Evolutionary conservation across 345 rosid species (phyloP), one percentile per base, ranked within the genome.

Genomic region (Hibiscus syriacus): DNA sequence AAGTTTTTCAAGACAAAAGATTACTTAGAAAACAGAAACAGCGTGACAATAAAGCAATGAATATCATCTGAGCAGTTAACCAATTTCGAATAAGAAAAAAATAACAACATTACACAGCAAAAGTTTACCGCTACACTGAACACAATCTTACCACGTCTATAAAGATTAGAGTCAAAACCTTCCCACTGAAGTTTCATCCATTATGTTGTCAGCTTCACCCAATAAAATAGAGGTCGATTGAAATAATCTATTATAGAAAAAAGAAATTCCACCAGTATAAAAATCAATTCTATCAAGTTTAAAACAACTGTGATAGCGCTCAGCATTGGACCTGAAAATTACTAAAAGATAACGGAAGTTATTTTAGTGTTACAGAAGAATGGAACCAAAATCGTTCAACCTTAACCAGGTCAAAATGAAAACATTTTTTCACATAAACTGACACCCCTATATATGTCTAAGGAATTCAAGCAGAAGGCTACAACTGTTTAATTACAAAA

Each of bases 61-160:
- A 14, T 14, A 43, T 13, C 13, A 49, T 49, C 32, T 8, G 41
- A 67, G 41, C 56, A 67, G 50, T 30, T 14, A 29, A 70, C 60
- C 53, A 48, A 70, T 48, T 38, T 61, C 49, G 13, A 17, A n/a
- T n/a, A n/a, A 66, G n/a, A 22, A 67, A 43, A 68, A 61, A 59
- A 43, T 5, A 43, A 58, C 17, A 43, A 58, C 17, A 62, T 65
- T 48, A 30, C 52, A 66, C 55, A 61, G 52, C 8, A 75, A 77
- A 69, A 53, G 26, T 57, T 55, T 17, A 54, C 54, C 14, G 6
- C 71, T 34, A 41, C 43, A 49, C 60, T 50, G 53, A 63, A 64
- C 55, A 55, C 73, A 63, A 66, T 66, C 93, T 85, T 84, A 84
- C 90, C 90, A 80, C 78, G 79, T 73, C 80, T 68, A 85, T 72